These are phyloP conservation scores for Fusarium tupiense DNA, from an alignment of 2,329 filamentous ascomycete genomes.

Conservation along the genomic window DNA sequence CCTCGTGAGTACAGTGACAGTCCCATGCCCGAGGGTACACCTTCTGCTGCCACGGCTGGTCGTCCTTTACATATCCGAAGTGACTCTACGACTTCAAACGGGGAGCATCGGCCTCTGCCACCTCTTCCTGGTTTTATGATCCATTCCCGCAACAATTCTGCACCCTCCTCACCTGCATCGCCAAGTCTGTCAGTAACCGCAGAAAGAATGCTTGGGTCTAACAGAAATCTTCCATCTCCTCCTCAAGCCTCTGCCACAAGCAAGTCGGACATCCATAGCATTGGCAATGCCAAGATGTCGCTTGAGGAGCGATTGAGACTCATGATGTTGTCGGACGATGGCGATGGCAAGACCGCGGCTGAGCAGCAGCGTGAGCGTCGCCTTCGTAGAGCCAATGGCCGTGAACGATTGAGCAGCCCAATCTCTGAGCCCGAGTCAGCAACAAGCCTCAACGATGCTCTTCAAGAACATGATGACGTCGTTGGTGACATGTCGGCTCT, in stretches of 20 bases:
- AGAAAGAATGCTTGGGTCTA: slow-evolving; percentile 74
- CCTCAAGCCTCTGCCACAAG: slow-evolving; percentile 72
- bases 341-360: slow-evolving; percentile 64
- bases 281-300: slow-evolving; percentile 80
- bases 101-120: slow-evolving; percentile 84
- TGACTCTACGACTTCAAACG: slow-evolving; percentile 80
- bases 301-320: slow-evolving; percentile 86
- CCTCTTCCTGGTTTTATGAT: slow-evolving; percentile 75
- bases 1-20: slow-evolving; percentile 69
- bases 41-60: slow-evolving; percentile 53
- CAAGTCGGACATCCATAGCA: slow-evolving; percentile 81
- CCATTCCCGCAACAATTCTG: slow-evolving; percentile 51
- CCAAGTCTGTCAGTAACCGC: slow-evolving; percentile 74
- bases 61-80: slow-evolving; percentile 70
- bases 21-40: slow-evolving; percentile 68
- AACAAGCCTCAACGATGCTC: slow-evolving; percentile 46
- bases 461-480: slow-evolving; percentile 68
- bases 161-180: slow-evolving; percentile 64
- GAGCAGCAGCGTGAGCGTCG: slow-evolving; percentile 75
- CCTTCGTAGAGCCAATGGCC: slow-evolving; percentile 69
- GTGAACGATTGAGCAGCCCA: slow-evolving; percentile 60
- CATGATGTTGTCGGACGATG: slow-evolving; percentile 85
- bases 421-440: slow-evolving; percentile 52
- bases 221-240: slow-evolving; percentile 76
- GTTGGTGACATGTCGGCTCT: slow-evolving; percentile 68